Evolutionary conservation across 164 flowering plant species (phyloP).

Genomic region (Chloranthus sessilifolius): DNA sequence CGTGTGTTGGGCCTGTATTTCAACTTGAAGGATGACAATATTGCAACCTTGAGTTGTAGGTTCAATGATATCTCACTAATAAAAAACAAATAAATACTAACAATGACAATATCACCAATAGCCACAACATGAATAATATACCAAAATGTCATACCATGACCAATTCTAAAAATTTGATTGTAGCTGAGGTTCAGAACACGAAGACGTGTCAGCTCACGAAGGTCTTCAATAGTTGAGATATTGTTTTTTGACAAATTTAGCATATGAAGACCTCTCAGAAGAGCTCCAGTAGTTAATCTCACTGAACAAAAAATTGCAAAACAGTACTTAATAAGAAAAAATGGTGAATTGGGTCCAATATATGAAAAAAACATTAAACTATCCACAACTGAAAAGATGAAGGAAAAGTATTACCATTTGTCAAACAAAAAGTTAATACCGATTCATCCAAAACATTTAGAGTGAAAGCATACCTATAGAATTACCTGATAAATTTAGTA

Average conservation of each 20-base stretch:
- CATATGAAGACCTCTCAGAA: slow-evolving; percentile 88
- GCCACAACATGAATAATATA: too few relatives aligned
- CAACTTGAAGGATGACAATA: too few relatives aligned
- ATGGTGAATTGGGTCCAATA: not conserved
- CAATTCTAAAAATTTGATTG: slow-evolving; percentile 72
- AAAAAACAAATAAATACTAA: too few relatives aligned
- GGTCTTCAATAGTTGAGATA: slow-evolving; percentile 81
- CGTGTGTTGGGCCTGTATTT: too few relatives aligned
- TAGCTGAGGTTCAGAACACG: slow-evolving; percentile 91
- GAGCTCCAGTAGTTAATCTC: slow-evolving; percentile 86
- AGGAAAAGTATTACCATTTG: too few relatives aligned
- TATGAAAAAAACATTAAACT: slow-evolving; percentile 4
- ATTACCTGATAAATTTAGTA: slow-evolving; percentile 85
- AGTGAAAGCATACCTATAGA: slow-evolving; percentile 50
- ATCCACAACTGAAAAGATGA: too few relatives aligned
- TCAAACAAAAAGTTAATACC: too few relatives aligned
- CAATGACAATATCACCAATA: too few relatives aligned
- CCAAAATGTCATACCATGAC: slow-evolving; percentile 62
- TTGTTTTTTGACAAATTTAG: slow-evolving; percentile 79
- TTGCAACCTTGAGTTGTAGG: too few relatives aligned
- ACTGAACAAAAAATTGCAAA: slow-evolving; percentile 34
- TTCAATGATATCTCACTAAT: too few relatives aligned
- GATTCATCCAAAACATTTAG: not conserved
- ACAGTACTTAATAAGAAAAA: not conserved
- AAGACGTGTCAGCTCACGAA: slow-evolving; percentile 84